Evolutionary conservation across 2,329 filamentous ascomycete species (phyloP).

Genomic region (Aspergillus phoenicis): DNA sequence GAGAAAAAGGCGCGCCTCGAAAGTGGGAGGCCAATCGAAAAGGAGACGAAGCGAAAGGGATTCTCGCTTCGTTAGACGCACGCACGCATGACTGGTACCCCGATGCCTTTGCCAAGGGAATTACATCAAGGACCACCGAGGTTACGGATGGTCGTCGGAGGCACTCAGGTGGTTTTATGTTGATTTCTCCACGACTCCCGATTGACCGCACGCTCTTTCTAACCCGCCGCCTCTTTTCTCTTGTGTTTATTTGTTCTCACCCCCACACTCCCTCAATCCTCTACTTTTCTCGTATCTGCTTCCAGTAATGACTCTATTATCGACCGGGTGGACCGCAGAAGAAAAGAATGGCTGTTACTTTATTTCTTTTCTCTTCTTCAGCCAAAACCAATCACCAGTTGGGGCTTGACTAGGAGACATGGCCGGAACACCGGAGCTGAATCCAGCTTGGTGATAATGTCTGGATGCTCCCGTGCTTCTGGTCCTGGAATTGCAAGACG

Average conservation of each 20-base stretch:
- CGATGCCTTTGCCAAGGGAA: slow-evolving; percentile 17
- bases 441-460: slow-evolving; percentile 14
- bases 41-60: slow-evolving; percentile 98
- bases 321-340: slow-evolving; percentile 31
- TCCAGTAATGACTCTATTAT: slow-evolving; percentile 34
- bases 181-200: slow-evolving; percentile 31
- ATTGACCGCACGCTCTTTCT: slow-evolving; percentile 32
- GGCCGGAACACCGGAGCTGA: slow-evolving; percentile 25
- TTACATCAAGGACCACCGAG: slow-evolving; percentile 22
- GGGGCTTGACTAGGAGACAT: slow-evolving; percentile 29
- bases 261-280: slow-evolving; percentile 35
- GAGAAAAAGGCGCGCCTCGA: slow-evolving; percentile 98
- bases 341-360: slow-evolving; percentile 25
- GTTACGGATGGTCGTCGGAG: slow-evolving; percentile 25
- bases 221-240: slow-evolving; percentile 27
- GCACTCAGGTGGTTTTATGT: slow-evolving; percentile 25
- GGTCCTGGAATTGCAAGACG: slow-evolving; percentile 28
- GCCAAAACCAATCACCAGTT: slow-evolving; percentile 26
- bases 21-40: slow-evolving; percentile 91
- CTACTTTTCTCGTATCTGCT: slow-evolving; percentile 32
- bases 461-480: slow-evolving; percentile 23
- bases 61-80: slow-evolving; percentile 87
- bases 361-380: slow-evolving; percentile 18
- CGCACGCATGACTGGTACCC: slow-evolving; percentile 14
- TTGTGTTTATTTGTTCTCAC: slow-evolving; percentile 30